Evolutionary conservation across 257 asterid genomes (phyloP), one percentile per base, ranked within the genome.

Genomic region (Forsythia viridissima): DNA sequence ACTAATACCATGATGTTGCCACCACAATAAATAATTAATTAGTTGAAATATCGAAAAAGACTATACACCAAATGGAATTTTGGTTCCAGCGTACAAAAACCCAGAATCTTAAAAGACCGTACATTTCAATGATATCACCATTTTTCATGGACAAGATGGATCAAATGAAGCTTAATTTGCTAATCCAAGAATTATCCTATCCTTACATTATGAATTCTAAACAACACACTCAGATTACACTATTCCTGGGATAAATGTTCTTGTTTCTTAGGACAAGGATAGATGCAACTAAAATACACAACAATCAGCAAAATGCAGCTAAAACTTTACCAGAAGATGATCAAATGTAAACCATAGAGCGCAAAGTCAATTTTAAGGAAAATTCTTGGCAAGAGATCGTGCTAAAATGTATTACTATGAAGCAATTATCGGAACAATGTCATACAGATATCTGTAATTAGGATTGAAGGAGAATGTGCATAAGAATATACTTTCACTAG

Each of bases 11-110:
- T 30, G 70, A 63, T 63, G 70, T 63, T 30, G 18, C 70, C 70
- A 11, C 12, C 70, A 8, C 70, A 63, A 63, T 11, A 63, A 81
- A 65, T 39, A 48, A 51, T 66, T 46, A 77, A 75, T 80, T 34
- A 76, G 2, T 10, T 24, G 37, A 39, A 21, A 51, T 40, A 76
- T 59, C 71, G 82, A 80, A 16, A 74, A 86, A 75, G 86, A 76
- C 86, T 68, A 72, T 86, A 89, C 80, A 89, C 80, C 81, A 77
- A 76, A 89, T 82, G 76, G 87, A 86, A 85, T 88, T 87, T 80
- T 52, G 78, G 83, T 48, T 24, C 90, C 84, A 89, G 87, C 91
- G 86, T 84, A 83, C 92, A 63, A 82, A n/a, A 43, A 42, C 5
- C 59, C n/a, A 72, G 8, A 71, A 72, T 38, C 24, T 6, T 20